Percentiles rank a stretch among this genome's conserved stretches.
Conservation (phyloP, 2,329 filamentous ascomycete genomes). For the Sclerotinia minor region DNA sequence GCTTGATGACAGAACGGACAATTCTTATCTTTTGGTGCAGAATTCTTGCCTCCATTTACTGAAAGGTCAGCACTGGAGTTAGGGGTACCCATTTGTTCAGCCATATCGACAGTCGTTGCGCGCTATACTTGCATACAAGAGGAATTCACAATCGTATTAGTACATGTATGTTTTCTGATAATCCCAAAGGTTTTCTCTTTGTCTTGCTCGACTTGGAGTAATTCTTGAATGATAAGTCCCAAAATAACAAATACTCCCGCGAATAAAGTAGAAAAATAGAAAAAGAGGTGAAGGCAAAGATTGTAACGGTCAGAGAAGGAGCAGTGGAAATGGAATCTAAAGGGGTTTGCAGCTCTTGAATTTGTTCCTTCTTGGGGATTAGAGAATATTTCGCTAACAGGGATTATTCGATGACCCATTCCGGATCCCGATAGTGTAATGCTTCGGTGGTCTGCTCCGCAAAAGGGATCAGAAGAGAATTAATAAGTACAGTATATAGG, state of each 20-base stretch:
- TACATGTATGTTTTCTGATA: not conserved
- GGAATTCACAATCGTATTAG: slow-evolving; percentile 7
- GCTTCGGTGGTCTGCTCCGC: slow-evolving; percentile 9
- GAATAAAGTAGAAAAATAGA: slow-evolving; percentile 14
- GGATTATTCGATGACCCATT: slow-evolving; percentile 20
- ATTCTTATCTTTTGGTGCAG: slow-evolving; percentile 70
- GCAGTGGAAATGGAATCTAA: slow-evolving; percentile 16
- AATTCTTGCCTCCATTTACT: slow-evolving; percentile 37
- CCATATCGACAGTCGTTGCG: slow-evolving; percentile 32
- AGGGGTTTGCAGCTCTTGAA: slow-evolving; percentile 26
- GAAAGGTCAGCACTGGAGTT: slow-evolving; percentile 41
- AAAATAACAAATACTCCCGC: slow-evolving; percentile 20
- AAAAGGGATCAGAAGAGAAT: slow-evolving; percentile 18
- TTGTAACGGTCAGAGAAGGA: slow-evolving; percentile 7
- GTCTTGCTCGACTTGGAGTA: slow-evolving; percentile 12
- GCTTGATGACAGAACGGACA: slow-evolving; percentile 87
- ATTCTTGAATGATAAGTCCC: slow-evolving; percentile 9
- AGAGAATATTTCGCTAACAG: slow-evolving; percentile 26
- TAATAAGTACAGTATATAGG: not conserved
- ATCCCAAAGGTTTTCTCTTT: slow-evolving; percentile 9
- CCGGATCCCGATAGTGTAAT: slow-evolving; percentile 19
- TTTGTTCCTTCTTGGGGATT: slow-evolving; percentile 23
- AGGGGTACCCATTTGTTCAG: slow-evolving; percentile 42
- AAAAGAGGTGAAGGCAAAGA: slow-evolving; percentile 1
- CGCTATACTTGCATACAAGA: slow-evolving; percentile 12